Evolutionary conservation across 192 early-diverging fungal genomes (phyloP).

Genomic region (Pilaira anomala): DNA sequence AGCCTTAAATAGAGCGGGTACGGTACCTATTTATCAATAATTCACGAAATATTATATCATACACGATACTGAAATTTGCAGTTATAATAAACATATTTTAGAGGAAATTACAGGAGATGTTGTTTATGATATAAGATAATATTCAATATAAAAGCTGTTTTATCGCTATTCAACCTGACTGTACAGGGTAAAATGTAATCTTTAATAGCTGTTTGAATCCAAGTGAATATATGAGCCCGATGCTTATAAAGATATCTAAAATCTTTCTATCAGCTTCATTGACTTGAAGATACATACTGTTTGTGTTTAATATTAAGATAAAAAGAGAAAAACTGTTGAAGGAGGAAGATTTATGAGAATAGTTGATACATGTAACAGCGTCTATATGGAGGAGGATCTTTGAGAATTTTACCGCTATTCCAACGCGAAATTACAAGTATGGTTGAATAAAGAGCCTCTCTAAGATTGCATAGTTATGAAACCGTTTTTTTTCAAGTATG

Average conservation of each 20-base stretch:
- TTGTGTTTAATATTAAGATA: slow-evolving; percentile 5
- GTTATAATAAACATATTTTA: slow-evolving; percentile 3
- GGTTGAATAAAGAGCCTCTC: slow-evolving; percentile 9
- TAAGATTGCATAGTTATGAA: slow-evolving; percentile 6
- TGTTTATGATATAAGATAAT: slow-evolving; percentile 5
- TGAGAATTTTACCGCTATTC: slow-evolving; percentile 1
- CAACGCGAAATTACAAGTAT: neutral
- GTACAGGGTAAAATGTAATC: no score
- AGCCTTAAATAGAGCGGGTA: no score
- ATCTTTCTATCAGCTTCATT: no score
- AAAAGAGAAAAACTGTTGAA: slow-evolving; percentile 3
- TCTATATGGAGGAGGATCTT: slow-evolving; percentile 10
- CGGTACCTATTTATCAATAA: no score
- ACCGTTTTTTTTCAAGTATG: neutral
- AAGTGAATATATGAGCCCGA: no score
- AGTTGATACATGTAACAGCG: neutral
- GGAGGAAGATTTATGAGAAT: neutral
- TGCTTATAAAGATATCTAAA: no score
- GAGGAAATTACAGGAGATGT: slow-evolving; percentile 1
- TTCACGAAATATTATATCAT: no score
- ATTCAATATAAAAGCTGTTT: slow-evolving; percentile 1
- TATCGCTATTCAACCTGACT: no score
- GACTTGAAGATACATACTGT: neutral
- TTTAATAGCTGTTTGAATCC: no score
- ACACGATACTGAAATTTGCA: no score